Conservation (phyloP, 768 basidiomycete species). For the Amanita molliuscula region DNA sequence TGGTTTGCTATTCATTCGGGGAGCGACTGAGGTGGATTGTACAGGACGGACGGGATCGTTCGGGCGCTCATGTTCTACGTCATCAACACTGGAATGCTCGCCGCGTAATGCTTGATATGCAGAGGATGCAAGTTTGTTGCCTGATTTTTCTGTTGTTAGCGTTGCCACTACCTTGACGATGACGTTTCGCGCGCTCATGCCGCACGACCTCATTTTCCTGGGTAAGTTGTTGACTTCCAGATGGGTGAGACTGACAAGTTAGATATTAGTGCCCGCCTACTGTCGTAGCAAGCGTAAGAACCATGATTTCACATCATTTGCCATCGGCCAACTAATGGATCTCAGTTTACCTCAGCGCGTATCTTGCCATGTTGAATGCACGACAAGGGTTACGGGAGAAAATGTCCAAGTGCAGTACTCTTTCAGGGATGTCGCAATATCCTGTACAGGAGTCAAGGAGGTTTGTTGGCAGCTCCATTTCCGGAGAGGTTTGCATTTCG, state of each 20-base stretch:
- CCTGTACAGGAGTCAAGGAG: constrained; percentile 11
- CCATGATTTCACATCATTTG: constrained; percentile 8
- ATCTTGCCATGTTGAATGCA: constrained; percentile 44
- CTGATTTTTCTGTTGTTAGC: constrained; percentile 15
- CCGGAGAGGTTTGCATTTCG: constrained; percentile 12
- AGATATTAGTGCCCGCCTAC: constrained; percentile 32
- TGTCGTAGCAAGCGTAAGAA: constrained; percentile 40
- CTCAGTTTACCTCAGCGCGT: constrained; percentile 49
- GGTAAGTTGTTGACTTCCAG: constrained; percentile 15
- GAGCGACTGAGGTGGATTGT: neutral
- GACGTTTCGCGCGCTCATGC: constrained; percentile 40
- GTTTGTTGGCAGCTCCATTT: neutral
- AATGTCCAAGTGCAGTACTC: constrained; percentile 25
- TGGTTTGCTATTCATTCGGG: neutral
- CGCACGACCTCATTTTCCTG: constrained; percentile 43
- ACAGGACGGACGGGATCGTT: constrained; percentile 42
- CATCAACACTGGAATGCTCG: constrained; percentile 42
- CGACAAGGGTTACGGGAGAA: constrained; percentile 28
- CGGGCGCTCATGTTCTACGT: constrained; percentile 37
- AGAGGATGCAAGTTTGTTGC: neutral
- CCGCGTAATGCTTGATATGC: constrained; percentile 23
- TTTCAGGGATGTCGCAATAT: constrained; percentile 21
- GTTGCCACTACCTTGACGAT: constrained; percentile 37
- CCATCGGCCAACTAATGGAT: neutral
- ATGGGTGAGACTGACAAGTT: neutral